Evolutionary conservation across 1,284 basidiomycete species (phyloP), one percentile per base, ranked within the genome.

Genomic region (Pseudomicrostroma phylloplanum): DNA sequence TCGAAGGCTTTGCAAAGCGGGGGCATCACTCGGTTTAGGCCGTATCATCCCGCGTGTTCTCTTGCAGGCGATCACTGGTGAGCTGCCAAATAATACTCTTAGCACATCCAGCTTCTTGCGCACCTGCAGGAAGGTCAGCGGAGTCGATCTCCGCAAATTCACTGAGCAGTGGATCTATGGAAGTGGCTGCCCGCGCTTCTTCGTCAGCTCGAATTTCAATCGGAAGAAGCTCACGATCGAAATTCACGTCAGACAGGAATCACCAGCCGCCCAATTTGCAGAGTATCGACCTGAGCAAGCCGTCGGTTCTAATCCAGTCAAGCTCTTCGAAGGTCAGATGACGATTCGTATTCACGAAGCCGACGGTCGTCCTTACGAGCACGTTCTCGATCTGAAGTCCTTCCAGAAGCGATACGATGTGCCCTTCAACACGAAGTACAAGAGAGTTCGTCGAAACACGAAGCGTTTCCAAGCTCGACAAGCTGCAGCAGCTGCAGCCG

Each of bases 351-450:
- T 98, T 62, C 93, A 98, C 79, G 96, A 99, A 83, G 93, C 93
- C 0, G 96, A 98, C 77, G 96, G 96, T 1, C 97, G 96, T 46
- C 94, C 96, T 0, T 98, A 98, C 77, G 96, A 99, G 80, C 96
- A 99, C 77, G 91, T 98, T 21, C 84, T 99, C 48, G 92, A 96
- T 77, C 90, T 98, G 63, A 88, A 90, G 48, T 86, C 86, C 21
- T 81, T 86, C 1, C 89, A 89, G 81, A 96, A 96, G 79, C 87
- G 89, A 13, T 96, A 91, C 78, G 92, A 96, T 74, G 92, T 98
- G 0, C 93, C 96, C 0, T 98, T 97, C 84, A 98, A 98, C 80
- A 97, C 94, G n/a, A 98, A 97, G 80, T 97, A 97, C 82, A 98
- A 97, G 81, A 91, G 96, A 66, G 90, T 96, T 17, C 85, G 93